These are phyloP conservation scores for Chaetoceros muelleri DNA, from an alignment of 108 stramenopile species.

Conservation along the genomic window DNA sequence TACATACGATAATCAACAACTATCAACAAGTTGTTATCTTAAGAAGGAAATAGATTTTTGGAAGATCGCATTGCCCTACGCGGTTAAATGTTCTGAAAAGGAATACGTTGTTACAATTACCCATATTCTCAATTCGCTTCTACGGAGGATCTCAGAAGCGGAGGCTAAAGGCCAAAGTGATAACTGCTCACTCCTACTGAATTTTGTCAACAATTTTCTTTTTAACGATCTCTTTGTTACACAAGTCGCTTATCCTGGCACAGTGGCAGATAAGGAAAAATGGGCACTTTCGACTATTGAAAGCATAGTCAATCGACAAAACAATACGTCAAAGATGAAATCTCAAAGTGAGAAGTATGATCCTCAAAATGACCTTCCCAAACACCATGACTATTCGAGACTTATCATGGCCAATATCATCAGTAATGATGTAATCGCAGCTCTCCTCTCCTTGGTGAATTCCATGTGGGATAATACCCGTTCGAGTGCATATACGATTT, in stretches of 20 bases:
- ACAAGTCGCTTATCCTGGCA: conserved; percentile 40
- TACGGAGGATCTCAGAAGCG: conserved; percentile 23
- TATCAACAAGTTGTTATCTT: background rate
- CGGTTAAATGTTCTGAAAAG: conserved; percentile 24
- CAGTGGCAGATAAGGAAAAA: conserved; percentile 36
- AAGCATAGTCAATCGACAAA: conserved; percentile 12
- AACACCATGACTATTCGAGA: conserved; percentile 1
- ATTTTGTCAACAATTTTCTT: conserved; percentile 40
- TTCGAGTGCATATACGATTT: conserved; percentile 10
- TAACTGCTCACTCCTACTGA: background rate
- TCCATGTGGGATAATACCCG: conserved; percentile 50
- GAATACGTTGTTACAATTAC: conserved; percentile 29
- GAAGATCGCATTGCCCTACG: conserved; percentile 29
- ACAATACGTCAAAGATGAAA: conserved; percentile 15
- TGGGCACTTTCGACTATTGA: conserved; percentile 24
- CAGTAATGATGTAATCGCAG: conserved; percentile 20
- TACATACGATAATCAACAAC: conserved; percentile 6
- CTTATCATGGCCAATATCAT: conserved; percentile 16
- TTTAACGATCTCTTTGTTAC: conserved; percentile 20
- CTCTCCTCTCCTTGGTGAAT: conserved; percentile 29
- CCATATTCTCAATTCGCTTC: conserved; percentile 19
- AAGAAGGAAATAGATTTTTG: conserved; percentile 28
- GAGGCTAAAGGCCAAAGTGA: conserved; percentile 10
- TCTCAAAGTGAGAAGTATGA: conserved; percentile 2
- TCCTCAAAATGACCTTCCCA: background rate